Percentiles rank a stretch among this genome's conserved stretches.
Evolutionary conservation across 2,329 filamentous ascomycete genomes (phyloP).

Genomic region (Dothistroma septosporum): DNA sequence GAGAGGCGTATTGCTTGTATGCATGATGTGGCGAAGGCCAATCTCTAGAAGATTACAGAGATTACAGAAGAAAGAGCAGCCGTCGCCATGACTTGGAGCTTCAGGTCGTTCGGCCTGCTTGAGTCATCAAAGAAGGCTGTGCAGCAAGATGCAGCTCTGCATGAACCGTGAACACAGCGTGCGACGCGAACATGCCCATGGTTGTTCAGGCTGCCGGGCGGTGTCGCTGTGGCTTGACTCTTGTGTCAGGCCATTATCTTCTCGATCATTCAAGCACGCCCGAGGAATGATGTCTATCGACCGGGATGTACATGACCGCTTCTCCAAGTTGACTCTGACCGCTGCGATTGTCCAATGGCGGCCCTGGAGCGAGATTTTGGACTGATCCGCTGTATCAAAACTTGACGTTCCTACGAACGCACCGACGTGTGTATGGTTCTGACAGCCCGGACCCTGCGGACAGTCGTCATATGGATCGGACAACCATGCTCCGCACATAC

Average conservation of each 20-base stretch:
- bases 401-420: background rate
- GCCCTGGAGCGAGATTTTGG: background rate
- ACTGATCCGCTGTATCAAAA: background rate
- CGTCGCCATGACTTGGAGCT: background rate
- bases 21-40: slow-evolving; percentile 17
- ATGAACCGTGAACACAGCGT: background rate
- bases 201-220: background rate
- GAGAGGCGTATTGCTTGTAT: slow-evolving; percentile 26
- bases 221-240: background rate
- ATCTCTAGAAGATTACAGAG: background rate
- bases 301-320: background rate
- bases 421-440: background rate
- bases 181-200: background rate
- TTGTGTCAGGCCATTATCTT: background rate
- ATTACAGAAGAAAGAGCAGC: too few species aligned
- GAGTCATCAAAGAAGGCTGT: background rate
- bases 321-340: background rate
- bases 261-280: background rate
- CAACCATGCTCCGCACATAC: background rate
- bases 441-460: background rate
- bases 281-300: background rate
- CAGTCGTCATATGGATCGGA: background rate
- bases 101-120: background rate
- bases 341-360: background rate
- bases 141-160: background rate